phyloP scores from a whole-genome alignment of 352 stramenopile genomes.

The Phytophthora boehmeriae region DNA sequence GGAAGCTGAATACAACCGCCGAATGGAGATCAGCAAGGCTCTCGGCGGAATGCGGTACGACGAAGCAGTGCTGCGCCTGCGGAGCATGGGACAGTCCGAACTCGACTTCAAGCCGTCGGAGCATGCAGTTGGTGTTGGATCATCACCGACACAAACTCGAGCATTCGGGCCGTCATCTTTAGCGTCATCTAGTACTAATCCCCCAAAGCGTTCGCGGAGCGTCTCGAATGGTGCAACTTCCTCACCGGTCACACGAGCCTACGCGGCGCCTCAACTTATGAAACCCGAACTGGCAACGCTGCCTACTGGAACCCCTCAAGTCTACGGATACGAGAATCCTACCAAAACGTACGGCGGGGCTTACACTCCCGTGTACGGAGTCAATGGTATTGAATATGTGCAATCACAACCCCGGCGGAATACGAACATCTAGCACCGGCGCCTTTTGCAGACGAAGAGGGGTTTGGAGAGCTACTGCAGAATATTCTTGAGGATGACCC shows the following conservation, averaged over 20 bases:
- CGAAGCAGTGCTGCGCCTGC: slow-evolving; percentile 69
- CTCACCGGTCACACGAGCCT: slow-evolving; percentile 29
- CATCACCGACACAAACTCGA: slow-evolving; percentile 22
- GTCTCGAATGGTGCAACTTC: slow-evolving; percentile 35
- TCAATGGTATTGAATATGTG: slow-evolving; percentile 37
- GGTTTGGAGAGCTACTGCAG: slow-evolving; percentile 72
- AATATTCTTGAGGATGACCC: slow-evolving; percentile 76
- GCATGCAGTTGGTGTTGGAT: slow-evolving; percentile 42
- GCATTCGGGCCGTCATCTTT: slow-evolving; percentile 19
- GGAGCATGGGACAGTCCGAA: slow-evolving; percentile 64
- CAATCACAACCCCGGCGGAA: slow-evolving; percentile 18
- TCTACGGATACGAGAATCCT: slow-evolving; percentile 36
- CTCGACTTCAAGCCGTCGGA: slow-evolving; percentile 53
- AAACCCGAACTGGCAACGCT: slow-evolving; percentile 38
- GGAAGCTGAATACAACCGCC: slow-evolving; percentile 83
- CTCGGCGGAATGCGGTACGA: slow-evolving; percentile 85
- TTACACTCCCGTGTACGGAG: slow-evolving; percentile 34
- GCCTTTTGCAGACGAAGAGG: slow-evolving; percentile 67
- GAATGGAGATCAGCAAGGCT: slow-evolving; percentile 85
- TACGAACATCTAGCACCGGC: slow-evolving; percentile 68
- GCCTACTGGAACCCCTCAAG: slow-evolving; percentile 21
- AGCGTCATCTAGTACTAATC: slow-evolving; percentile 17
- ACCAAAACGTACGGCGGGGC: slow-evolving; percentile 30
- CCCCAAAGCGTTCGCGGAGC: slow-evolving; percentile 33
- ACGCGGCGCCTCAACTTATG: slow-evolving; percentile 27